These are phyloP conservation scores for Xylogone sp. DNA, from an alignment of 2,329 filamentous ascomycete species.

Conservation along the genomic window DNA sequence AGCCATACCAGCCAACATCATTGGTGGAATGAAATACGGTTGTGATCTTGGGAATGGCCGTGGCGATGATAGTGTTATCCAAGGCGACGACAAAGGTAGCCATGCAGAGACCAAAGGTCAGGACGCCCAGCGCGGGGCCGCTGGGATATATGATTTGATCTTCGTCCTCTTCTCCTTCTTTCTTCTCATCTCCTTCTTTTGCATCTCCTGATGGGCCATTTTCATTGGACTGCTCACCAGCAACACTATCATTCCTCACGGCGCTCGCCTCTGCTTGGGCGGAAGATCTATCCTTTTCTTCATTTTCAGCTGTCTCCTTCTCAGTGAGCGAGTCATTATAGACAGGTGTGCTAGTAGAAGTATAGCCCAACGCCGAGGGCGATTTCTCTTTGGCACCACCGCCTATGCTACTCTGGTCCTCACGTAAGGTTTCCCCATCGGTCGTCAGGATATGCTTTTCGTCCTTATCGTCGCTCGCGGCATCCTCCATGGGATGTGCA, in stretches of 20 bases:
- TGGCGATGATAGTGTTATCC: slow-evolving; percentile 34
- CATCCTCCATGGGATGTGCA: background rate
- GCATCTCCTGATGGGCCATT: slow-evolving; percentile 1
- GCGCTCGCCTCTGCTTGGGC: background rate
- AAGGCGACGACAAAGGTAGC: slow-evolving; percentile 45
- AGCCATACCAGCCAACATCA: slow-evolving; percentile 36
- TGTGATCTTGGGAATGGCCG: slow-evolving; percentile 39
- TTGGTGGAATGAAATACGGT: slow-evolving; percentile 33
- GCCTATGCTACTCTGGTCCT: background rate
- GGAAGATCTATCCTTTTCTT: background rate
- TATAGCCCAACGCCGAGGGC: background rate
- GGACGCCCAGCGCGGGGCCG: slow-evolving; percentile 29
- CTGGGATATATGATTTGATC: slow-evolving; percentile 18
- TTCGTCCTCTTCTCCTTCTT: slow-evolving; percentile 9
- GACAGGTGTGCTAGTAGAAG: background rate
- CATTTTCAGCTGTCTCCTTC: background rate
- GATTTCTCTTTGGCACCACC: background rate
- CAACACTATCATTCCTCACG: background rate
- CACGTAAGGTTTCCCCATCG: background rate
- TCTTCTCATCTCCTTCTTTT: slow-evolving; percentile 7
- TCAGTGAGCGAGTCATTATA: background rate
- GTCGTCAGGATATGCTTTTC: background rate
- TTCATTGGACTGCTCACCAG: background rate
- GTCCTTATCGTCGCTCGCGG: background rate
- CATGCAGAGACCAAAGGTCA: slow-evolving; percentile 43